Percentiles rank a stretch among this genome's conserved stretches.
These are phyloP conservation scores for Tephrocybe sp. DNA, from an alignment of 768 basidiomycete genomes.

Conservation along the genomic window DNA sequence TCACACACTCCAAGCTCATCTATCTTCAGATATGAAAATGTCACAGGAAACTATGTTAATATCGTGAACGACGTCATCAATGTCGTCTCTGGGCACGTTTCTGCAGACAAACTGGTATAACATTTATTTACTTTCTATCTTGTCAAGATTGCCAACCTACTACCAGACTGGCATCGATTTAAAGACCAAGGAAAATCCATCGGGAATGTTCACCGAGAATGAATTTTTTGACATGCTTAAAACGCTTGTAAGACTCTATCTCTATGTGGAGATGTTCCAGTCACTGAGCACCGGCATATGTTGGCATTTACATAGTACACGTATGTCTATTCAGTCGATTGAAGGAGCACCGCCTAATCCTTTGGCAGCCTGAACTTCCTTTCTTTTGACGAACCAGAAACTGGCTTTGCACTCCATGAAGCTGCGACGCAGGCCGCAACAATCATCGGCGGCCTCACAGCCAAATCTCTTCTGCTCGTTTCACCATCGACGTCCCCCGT, in stretches of 20 bases:
- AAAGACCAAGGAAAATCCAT: slow-evolving; percentile 45
- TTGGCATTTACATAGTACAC: slow-evolving; percentile 9
- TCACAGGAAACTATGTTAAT: slow-evolving; percentile 40
- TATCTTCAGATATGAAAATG: slow-evolving; percentile 24
- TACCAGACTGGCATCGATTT: slow-evolving; percentile 43
- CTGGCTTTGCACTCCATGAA: slow-evolving; percentile 29
- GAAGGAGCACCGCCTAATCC: not conserved
- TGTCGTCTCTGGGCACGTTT: slow-evolving; percentile 39
- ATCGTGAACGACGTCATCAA: slow-evolving; percentile 51
- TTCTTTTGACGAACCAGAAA: slow-evolving; percentile 30
- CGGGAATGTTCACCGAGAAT: slow-evolving; percentile 43
- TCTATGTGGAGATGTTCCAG: too few relatives aligned
- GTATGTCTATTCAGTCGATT: not conserved
- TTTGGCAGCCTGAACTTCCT: slow-evolving; percentile 24
- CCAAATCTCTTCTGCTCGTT: slow-evolving; percentile 27
- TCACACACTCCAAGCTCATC: not conserved
- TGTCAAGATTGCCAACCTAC: not conserved
- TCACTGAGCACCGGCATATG: too few relatives aligned
- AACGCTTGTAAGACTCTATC: slow-evolving; percentile 25
- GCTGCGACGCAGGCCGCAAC: slow-evolving; percentile 27
- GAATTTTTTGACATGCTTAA: slow-evolving; percentile 47
- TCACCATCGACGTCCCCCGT: slow-evolving; percentile 27
- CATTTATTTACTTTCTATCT: not conserved
- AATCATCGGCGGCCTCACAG: slow-evolving; percentile 30
- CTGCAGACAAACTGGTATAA: slow-evolving; percentile 37